Conservation (phyloP, 495 filamentous ascomycete genomes). For the Trichoderma parareesei region DNA sequence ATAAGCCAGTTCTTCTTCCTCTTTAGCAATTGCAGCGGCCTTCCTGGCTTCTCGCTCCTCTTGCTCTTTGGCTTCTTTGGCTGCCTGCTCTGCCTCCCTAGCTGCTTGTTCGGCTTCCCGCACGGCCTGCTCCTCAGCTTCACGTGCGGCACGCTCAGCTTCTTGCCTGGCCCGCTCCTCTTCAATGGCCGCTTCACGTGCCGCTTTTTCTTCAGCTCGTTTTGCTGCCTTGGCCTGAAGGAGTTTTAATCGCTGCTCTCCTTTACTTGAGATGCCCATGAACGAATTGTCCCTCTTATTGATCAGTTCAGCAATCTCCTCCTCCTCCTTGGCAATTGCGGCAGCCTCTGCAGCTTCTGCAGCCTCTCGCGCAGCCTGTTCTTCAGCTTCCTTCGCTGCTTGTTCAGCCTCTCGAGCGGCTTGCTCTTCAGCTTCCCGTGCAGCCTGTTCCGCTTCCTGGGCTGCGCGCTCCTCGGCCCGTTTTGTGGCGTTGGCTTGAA, state of each 20-base stretch:
- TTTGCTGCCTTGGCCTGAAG: conserved; percentile 26
- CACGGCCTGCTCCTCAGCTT: conserved; percentile 18
- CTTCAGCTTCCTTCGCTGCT: conserved; percentile 17
- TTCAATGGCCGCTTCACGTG: conserved; percentile 20
- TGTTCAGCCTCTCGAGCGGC: conserved; percentile 14
- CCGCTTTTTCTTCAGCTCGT: conserved; percentile 24
- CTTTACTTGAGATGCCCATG: conserved; percentile 23
- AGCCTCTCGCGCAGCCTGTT: conserved; percentile 12
- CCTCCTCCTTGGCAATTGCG: conserved; percentile 26
- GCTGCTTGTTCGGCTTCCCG: conserved; percentile 17
- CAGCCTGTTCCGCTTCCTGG: conserved; percentile 15
- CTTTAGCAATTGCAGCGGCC: conserved; percentile 18
- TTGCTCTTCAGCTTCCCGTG: conserved; percentile 16
- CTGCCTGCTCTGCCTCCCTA: conserved; percentile 17
- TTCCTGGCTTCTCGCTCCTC: conserved; percentile 10
- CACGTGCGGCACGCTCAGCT: conserved; percentile 1
- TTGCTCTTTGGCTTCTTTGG: conserved; percentile 14
- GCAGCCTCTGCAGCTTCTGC: conserved; percentile 15
- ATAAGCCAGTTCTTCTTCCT: conserved; percentile 16
- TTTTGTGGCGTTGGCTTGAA: conserved; percentile 25
- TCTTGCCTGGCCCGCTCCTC: conserved; percentile 6
- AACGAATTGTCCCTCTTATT: conserved; percentile 19
- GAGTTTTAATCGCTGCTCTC: conserved; percentile 28
- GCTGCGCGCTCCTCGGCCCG: conserved; percentile 29
- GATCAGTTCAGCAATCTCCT: conserved; percentile 21